Base-by-base conservation (phyloP, 495 filamentous ascomycete genomes). In the Neurospora sp. region DNA sequence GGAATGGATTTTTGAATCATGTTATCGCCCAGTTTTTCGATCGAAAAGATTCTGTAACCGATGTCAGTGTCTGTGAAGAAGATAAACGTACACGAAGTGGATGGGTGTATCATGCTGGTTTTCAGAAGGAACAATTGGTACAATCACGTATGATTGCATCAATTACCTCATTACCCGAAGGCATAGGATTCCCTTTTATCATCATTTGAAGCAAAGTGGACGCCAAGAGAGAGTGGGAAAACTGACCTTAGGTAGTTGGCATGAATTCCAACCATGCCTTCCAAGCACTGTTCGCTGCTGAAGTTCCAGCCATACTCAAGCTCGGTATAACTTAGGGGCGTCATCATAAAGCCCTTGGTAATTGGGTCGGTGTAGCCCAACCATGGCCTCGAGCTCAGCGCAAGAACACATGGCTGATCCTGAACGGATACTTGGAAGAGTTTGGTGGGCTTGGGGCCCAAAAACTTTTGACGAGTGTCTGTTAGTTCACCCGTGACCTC, bases 271-370 rank as follows among this genome's bases (percentile, higher is more conserved):
- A 98, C 94, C 91, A 99, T 94, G 31, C 96, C 95, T 82, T 97
- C 94, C 16, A 90, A 86, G 75, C 94, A 96, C 78, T 96, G 91
- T 82, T 97, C 93, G 77, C 93, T 97, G 77, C 92, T 96, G 77
- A 99, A 98, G 76, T 92, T 97, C 91, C 94, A 97, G 27, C 92
- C 95, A 86, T 93, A 97, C 78, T 97, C 94, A 8, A 99, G 86
- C n/a, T 89, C 90, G 38, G 88, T 88, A 76, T 97, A 97, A 77
- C 92, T 91, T 44, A 99, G 82, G 1, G 96, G 96, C 0, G 94
- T 98, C 75, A 97, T 90, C 87, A 93, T 94, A 76, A 98, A 97
- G 42, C 87, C 88, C 77, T 91, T 93, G 8, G 92, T 94, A 71
- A 92, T 87, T 2, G 91, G 88, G 75, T 97, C 92, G 0, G 92